Conservation (phyloP, 305 asterid genomes). For the Fraxinus albicans region DNA sequence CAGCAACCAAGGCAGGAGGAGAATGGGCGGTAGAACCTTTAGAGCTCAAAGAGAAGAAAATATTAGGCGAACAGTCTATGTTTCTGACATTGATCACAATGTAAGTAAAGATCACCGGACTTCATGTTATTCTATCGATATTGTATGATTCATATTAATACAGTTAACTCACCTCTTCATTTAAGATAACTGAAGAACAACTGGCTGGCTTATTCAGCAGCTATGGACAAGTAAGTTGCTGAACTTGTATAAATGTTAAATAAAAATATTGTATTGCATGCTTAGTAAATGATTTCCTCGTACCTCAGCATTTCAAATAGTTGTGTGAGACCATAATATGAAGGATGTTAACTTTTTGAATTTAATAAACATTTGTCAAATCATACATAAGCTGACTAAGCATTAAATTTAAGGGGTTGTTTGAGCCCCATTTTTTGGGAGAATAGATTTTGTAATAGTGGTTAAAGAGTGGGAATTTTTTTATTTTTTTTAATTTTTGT, state of each 20-base stretch:
- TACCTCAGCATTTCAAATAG: slow-evolving; percentile 1
- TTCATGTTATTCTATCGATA: background rate
- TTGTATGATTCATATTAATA: slow-evolving; percentile 15
- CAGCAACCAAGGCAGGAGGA: slow-evolving; percentile 57
- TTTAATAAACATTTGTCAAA: background rate
- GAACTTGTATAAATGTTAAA: slow-evolving; percentile 3
- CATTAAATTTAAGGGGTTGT: background rate
- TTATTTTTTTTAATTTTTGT: no score
- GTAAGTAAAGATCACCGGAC: slow-evolving; percentile 39
- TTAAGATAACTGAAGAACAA: slow-evolving; percentile 82
- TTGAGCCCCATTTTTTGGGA: no score
- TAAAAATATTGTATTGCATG: slow-evolving; percentile 15
- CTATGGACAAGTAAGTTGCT: slow-evolving; percentile 81
- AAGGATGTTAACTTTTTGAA: background rate
- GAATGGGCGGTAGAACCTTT: slow-evolving; percentile 66
- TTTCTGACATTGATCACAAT: slow-evolving; percentile 82
- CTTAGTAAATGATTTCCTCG: background rate
- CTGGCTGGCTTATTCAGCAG: slow-evolving; percentile 82
- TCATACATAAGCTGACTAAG: background rate
- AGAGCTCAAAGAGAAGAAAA: slow-evolving; percentile 94
- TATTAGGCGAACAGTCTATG: slow-evolving; percentile 91
- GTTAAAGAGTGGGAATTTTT: no score
- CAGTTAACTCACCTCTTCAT: slow-evolving; percentile 24
- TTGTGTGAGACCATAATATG: background rate
- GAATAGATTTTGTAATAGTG: no score